These are phyloP conservation scores for Begonia masoniana DNA, from an alignment of 306 rosid species.

Conservation along the genomic window DNA sequence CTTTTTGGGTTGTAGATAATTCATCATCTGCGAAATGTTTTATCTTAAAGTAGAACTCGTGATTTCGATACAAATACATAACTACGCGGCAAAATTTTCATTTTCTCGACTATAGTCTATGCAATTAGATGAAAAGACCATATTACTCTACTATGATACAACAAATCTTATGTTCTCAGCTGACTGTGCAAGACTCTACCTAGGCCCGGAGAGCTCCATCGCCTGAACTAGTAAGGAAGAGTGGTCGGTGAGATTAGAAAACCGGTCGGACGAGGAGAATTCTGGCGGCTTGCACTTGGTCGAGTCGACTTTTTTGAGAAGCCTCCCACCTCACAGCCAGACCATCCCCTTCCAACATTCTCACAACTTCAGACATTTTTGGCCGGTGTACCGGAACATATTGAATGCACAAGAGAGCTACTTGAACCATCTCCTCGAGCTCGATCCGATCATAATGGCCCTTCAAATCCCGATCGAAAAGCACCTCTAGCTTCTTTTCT, in stretches of 20 bases:
- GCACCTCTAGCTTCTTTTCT: conserved; percentile 55
- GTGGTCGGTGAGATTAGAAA: conserved; percentile 64
- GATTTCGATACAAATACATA: too few relatives aligned
- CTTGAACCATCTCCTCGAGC: conserved; percentile 54
- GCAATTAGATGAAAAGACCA: too few relatives aligned
- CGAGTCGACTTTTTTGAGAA: conserved; percentile 39
- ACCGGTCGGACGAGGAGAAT: conserved; percentile 46
- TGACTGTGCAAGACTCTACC: conserved; percentile 10
- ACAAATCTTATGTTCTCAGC: too few relatives aligned
- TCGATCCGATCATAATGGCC: conserved; percentile 44
- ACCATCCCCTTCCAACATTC: conserved; percentile 71
- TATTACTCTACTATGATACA: too few relatives aligned
- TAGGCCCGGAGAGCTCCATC: conserved; percentile 70
- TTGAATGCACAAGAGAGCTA: conserved; percentile 54
- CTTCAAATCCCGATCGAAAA: conserved; percentile 46
- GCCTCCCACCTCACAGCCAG: conserved; percentile 72
- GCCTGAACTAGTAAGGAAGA: conserved; percentile 53
- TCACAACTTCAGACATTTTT: conserved; percentile 56
- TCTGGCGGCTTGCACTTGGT: conserved; percentile 42
- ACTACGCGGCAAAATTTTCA: too few relatives aligned
- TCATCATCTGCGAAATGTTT: too few relatives aligned
- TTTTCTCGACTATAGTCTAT: too few relatives aligned
- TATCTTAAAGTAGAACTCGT: too few relatives aligned
- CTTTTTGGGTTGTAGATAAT: too few relatives aligned
- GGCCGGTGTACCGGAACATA: conserved; percentile 47